Evolutionary conservation across 768 basidiomycete genomes (phyloP), one percentile per base, ranked within the genome.

Genomic region (Heimioporus sp.): DNA sequence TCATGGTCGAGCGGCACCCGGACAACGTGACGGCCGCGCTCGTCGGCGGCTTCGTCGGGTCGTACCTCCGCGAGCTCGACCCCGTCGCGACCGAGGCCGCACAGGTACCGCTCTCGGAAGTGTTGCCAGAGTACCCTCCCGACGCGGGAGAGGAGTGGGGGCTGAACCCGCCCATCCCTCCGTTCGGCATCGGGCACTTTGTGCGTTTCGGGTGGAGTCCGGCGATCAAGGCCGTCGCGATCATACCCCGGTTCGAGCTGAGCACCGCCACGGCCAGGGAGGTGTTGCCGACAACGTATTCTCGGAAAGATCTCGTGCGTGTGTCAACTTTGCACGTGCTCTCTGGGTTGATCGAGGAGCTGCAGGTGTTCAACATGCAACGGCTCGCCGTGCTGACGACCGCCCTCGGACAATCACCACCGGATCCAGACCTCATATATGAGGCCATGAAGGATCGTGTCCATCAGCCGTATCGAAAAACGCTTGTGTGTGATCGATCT

Each of bases 1-100:
- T 99, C 48, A 99, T 99, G 97, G 94, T 99, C 64, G 97, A 99
- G 72, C 81, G 97, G 16, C 97, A 99, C 67, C 97, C 97, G 15
- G 97, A 99, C 72, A 99, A 99, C 68, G 95, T 99, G 65, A 97
- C 97, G 1, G 97, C 97, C 3, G 96, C 95, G 0, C 82, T 99
- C 35, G 81, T 98, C 16, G 97, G 97, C 34, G 97, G 97, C 0
- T 98, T 99, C 70, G 92, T 98, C 21, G 97, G 97, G 17, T 91
- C 90, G 3, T 99, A 98, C 75, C 80, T 98, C 47, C 82, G 88
- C 54, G 96, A 97, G 69, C 80, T 98, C 43, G 90, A 90, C 60
- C 78, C 80, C 10, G 81, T 79, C 38, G 95, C 92, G 5, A 89
- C 78, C 54, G 81, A 83, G 57, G 92, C 91, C 0, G 89, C 92